These are phyloP conservation scores for Diaporthe citrichinensis DNA, from an alignment of 2,329 filamentous ascomycete species.

Conservation along the genomic window DNA sequence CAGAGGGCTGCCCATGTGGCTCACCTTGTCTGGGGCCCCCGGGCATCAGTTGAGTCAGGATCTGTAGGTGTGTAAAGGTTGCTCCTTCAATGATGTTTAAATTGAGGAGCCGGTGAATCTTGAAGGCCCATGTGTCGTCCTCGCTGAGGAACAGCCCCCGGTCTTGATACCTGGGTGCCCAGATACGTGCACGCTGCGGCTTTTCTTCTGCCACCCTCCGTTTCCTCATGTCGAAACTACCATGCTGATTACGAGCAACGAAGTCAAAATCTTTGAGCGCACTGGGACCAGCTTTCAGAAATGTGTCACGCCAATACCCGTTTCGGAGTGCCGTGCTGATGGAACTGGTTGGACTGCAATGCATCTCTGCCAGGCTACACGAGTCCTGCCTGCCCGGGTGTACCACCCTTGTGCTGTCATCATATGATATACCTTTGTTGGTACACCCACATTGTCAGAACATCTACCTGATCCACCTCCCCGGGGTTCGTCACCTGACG, in stretches of 20 bases:
- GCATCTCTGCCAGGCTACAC: background rate
- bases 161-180: background rate
- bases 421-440: background rate
- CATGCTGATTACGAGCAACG: background rate
- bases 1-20: too few relatives aligned
- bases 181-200: background rate
- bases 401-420: too few relatives aligned
- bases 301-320: background rate
- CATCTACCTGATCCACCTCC: background rate
- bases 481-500: background rate
- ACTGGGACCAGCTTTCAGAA: background rate
- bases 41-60: background rate
- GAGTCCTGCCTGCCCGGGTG: background rate
- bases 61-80: too few relatives aligned
- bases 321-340: background rate
- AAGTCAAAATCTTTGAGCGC: background rate
- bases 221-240: background rate
- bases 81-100: background rate
- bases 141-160: background rate
- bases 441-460: background rate
- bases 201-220: background rate
- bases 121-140: background rate
- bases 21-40: background rate
- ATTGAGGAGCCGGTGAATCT: background rate
- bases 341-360: background rate